Evolutionary conservation across 345 rosid species (phyloP).

Genomic region (Salix dunnii): DNA sequence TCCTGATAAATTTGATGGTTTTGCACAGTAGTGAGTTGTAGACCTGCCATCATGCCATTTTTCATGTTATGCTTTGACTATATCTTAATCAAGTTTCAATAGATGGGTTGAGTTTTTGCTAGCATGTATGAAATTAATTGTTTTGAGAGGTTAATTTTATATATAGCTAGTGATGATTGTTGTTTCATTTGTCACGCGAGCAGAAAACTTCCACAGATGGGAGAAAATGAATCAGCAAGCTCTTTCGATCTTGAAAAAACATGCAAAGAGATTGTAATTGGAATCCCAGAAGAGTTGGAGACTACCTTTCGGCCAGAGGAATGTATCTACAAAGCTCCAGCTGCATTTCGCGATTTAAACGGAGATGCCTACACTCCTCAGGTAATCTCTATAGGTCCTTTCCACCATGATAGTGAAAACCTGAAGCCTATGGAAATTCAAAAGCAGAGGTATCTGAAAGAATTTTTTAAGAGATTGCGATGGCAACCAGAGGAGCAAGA

Average conservation of each 20-base stretch:
- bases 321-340: conserved; percentile 2
- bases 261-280: not conserved
- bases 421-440: not conserved
- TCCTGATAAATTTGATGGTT: too few species aligned
- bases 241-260: not conserved
- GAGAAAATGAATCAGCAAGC: not conserved
- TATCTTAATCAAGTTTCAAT: too few species aligned
- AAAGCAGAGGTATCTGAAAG: not conserved
- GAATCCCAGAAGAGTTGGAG: not conserved
- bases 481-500: not conserved
- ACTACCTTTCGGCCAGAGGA: not conserved
- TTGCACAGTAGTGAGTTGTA: too few species aligned
- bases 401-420: not conserved
- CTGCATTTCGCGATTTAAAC: not conserved
- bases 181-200: too few species aligned
- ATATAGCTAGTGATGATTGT: too few species aligned
- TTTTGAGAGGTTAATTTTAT: too few species aligned
- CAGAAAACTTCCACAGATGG: not conserved
- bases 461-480: not conserved
- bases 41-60: too few species aligned
- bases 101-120: too few species aligned
- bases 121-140: too few species aligned
- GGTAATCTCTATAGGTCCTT: conserved; percentile 12
- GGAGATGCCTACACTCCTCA: conserved; percentile 9
- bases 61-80: too few species aligned